phyloP scores from a whole-genome alignment of 495 filamentous ascomycete genomes.

The Immersiella caudata region DNA sequence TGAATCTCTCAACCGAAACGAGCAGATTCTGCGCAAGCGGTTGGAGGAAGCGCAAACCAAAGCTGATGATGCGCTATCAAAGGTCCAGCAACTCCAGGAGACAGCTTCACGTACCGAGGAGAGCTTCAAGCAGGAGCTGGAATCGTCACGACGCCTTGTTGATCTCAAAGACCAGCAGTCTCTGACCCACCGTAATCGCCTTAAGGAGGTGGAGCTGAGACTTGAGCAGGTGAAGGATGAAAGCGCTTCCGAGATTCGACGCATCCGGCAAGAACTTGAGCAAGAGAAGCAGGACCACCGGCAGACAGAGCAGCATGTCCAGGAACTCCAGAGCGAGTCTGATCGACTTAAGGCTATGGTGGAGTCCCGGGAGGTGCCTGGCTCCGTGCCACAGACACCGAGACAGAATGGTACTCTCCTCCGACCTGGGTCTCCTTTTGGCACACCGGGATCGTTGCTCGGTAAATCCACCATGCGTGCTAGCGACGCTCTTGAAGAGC shows the following conservation, averaged over 20 bases:
- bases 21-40: constrained; percentile 76
- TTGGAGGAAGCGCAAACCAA: constrained; percentile 84
- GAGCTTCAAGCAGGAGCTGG: constrained; percentile 79
- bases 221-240: constrained; percentile 80
- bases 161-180: constrained; percentile 84
- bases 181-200: constrained; percentile 73
- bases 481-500: constrained; percentile 56
- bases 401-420: constrained; percentile 55
- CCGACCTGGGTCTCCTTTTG: constrained; percentile 54
- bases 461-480: constrained; percentile 49
- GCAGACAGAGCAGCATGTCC: constrained; percentile 66
- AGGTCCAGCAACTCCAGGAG: constrained; percentile 83
- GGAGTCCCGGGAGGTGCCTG: constrained; percentile 37
- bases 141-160: constrained; percentile 75
- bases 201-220: constrained; percentile 77
- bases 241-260: constrained; percentile 76
- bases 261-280: constrained; percentile 76
- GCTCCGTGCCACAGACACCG: constrained; percentile 60
- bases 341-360: constrained; percentile 59
- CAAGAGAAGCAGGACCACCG: constrained; percentile 74
- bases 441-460: constrained; percentile 54
- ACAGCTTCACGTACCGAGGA: constrained; percentile 76
- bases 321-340: constrained; percentile 74
- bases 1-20: constrained; percentile 74
- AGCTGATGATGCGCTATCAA: constrained; percentile 77